phyloP scores from a whole-genome alignment of 768 basidiomycete genomes.

The Lepiota venenata region DNA sequence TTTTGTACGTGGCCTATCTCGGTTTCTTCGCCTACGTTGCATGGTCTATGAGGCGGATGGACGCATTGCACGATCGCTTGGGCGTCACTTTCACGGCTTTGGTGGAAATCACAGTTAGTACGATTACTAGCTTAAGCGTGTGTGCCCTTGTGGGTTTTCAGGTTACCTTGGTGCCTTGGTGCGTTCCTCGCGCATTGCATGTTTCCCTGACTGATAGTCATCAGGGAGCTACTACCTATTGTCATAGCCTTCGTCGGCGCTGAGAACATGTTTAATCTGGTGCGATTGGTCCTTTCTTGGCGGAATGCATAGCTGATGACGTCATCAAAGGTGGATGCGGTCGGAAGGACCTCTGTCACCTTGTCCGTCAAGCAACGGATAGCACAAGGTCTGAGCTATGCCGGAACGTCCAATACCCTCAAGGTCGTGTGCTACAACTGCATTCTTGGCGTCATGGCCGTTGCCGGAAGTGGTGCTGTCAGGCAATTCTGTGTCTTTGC shows the following conservation, averaged over 20 bases:
- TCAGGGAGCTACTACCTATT: constrained; percentile 85
- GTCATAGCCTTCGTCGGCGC: constrained; percentile 94
- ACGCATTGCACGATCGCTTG: constrained; percentile 84
- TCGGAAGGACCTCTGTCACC: constrained; percentile 80
- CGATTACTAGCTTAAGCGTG: constrained; percentile 90
- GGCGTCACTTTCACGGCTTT: constrained; percentile 93
- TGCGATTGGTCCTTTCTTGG: constrained; percentile 32
- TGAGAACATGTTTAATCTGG: constrained; percentile 96
- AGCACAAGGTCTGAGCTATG: constrained; percentile 83
- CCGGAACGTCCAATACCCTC: constrained; percentile 88
- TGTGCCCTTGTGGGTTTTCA: constrained; percentile 88
- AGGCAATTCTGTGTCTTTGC: constrained; percentile 94
- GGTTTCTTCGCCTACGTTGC: constrained; percentile 74
- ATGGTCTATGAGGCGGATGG: constrained; percentile 72
- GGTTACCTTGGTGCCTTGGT: constrained; percentile 90
- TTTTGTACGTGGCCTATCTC: constrained; percentile 74
- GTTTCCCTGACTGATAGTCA: constrained; percentile 9
- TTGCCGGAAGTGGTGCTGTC: constrained; percentile 75
- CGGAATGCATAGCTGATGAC: constrained; percentile 22
- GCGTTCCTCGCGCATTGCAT: constrained; percentile 19
- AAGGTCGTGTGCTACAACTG: constrained; percentile 87
- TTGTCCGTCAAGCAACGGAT: constrained; percentile 90
- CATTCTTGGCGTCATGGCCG: constrained; percentile 72
- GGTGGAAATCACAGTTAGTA: constrained; percentile 88
- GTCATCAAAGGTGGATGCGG: constrained; percentile 70